Conservation (phyloP, 768 basidiomycete genomes). For the Butyriboletus loyo region DNA sequence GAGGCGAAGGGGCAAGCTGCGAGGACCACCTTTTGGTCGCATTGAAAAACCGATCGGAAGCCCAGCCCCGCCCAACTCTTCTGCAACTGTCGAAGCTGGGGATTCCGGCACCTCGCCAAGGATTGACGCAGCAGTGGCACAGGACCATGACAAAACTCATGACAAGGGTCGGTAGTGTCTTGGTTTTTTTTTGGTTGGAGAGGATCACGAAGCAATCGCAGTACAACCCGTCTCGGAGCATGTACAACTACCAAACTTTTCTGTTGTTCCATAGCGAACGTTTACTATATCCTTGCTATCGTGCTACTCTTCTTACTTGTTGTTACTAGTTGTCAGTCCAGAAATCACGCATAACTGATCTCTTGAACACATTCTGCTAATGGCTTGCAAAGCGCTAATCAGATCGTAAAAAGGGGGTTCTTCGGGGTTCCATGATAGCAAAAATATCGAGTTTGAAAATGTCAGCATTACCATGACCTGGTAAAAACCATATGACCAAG, state of each 20-base stretch:
- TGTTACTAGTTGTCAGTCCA: background rate
- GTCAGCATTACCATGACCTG: conserved; percentile 29
- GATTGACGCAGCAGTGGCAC: background rate
- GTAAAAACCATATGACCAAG: conserved; percentile 32
- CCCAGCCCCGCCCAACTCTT: background rate
- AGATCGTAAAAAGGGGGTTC: conserved; percentile 25
- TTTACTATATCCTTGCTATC: background rate
- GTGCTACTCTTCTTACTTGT: background rate
- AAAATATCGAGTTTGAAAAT: conserved; percentile 20
- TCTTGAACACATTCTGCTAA: conserved; percentile 20
- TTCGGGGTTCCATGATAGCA: conserved; percentile 27
- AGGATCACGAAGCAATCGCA: background rate
- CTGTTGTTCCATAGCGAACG: background rate
- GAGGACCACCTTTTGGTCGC: background rate
- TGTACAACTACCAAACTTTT: background rate
- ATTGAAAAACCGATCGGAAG: background rate
- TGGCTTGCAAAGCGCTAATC: conserved; percentile 30
- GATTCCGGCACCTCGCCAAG: background rate
- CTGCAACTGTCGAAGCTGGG: background rate
- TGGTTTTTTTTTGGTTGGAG: background rate
- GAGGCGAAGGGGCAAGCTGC: background rate
- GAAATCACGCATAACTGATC: conserved; percentile 8
- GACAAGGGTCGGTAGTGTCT: background rate
- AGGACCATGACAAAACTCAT: background rate
- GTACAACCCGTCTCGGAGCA: background rate